Base-by-base conservation (phyloP, 2,329 filamentous ascomycete genomes). In the Hymenoscyphus salicellus region DNA sequence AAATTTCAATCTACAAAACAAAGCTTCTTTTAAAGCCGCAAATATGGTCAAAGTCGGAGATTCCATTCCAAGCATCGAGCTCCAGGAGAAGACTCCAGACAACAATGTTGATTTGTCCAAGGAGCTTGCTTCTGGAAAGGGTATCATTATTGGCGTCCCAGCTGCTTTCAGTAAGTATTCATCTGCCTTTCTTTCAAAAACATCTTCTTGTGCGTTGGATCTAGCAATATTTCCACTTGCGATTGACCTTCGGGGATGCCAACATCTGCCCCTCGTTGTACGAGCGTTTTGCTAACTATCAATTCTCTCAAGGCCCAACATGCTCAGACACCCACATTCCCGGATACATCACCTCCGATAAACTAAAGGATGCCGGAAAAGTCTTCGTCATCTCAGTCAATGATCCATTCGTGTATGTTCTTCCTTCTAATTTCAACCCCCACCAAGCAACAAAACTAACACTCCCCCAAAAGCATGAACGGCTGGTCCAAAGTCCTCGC, bases 381-480 rank as follows among this genome's bases (percentile, higher is more conserved):
- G 91, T 97, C 56, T 96, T 96, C 74, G 92, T 98, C 49, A 87
- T 98, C 63, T 88, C 91, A 17, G 93, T 97, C 75, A 98, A 98
- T 76, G 94, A 98, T 77, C 86, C 93, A 23, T 97, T 97, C 77
- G 93, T 97, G 91, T 96, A 82, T 79, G 90, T 80, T 57, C 20
- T 56, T 36, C 36, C 36, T 33, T 16, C 14, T 5, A 5, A 56
- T 20, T 4, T 36, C 20, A 46, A 23, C 1, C 46, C 5, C 20
- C 17, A 17, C 16, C 43, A 2, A 14, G 11, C 10, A 16, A n/a
- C 65, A 30, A 67, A 28, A 67, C 33, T 38, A 56, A 46, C 49
- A 33, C 55, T 7, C 17, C 43, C 43, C n/a, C 43, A 14, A 17
- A 49, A 95, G 92, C 56, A 97, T 93, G 85, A 96, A 96, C 79